A percentile compares a stretch with the other conserved stretches of the same genome.
These are phyloP conservation scores for Coniferiporia sulphurascens DNA, from an alignment of 1,284 basidiomycete species.

Conservation along the genomic window DNA sequence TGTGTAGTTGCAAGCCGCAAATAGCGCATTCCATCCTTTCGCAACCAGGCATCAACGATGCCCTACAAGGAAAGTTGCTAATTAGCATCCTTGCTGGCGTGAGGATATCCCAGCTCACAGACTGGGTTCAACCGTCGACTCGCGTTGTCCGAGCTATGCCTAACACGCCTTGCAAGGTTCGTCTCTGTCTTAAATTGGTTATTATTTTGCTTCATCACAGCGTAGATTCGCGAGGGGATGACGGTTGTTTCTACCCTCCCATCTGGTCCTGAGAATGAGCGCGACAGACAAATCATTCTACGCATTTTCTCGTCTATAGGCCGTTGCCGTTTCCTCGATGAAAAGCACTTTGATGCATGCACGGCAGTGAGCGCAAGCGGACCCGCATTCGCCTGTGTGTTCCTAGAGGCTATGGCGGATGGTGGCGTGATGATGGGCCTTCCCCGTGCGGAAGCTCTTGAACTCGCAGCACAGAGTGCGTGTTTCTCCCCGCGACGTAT, in stretches of 20 bases:
- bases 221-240: slow-evolving; percentile 95
- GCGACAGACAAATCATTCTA: slow-evolving; percentile 73
- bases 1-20: slow-evolving; percentile 86
- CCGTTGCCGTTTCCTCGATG: slow-evolving; percentile 88
- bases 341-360: slow-evolving; percentile 97
- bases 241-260: slow-evolving; percentile 80
- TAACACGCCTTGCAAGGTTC: slow-evolving; percentile 94
- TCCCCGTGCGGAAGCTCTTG: slow-evolving; percentile 88
- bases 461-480: slow-evolving; percentile 94
- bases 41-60: slow-evolving; percentile 81
- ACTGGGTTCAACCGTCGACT: slow-evolving; percentile 73
- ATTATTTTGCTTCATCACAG: not conserved
- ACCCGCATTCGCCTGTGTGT: slow-evolving; percentile 95
- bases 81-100: slow-evolving; percentile 97
- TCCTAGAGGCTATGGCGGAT: slow-evolving; percentile 98
- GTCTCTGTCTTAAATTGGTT: slow-evolving; percentile 20
- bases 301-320: slow-evolving; percentile 96
- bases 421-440: slow-evolving; percentile 99
- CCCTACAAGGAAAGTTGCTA: slow-evolving; percentile 84
- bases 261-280: slow-evolving; percentile 43
- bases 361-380: slow-evolving; percentile 96
- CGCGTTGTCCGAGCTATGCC: slow-evolving; percentile 96
- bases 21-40: slow-evolving; percentile 73
- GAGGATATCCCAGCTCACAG: slow-evolving; percentile 77
- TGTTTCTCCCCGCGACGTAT: slow-evolving; percentile 12